phyloP scores from a whole-genome alignment of 177 flowering plant genomes.

The Tripterygium wilfordii region DNA sequence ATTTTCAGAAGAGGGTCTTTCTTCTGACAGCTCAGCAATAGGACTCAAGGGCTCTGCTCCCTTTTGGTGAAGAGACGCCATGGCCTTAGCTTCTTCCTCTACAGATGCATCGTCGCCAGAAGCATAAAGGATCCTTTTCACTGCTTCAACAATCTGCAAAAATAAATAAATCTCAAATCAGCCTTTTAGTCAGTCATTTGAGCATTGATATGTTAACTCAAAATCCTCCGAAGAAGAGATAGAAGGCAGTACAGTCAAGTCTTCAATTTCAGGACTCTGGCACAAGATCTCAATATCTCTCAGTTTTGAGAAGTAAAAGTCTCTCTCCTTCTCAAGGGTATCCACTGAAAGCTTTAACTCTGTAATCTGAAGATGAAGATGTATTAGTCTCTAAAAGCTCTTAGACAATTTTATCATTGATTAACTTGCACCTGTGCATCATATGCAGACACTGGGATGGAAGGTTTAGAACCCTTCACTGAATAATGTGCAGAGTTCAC shows the following conservation, averaged over 20 bases:
- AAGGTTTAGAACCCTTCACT: constrained; percentile 47
- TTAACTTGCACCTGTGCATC: constrained; percentile 62
- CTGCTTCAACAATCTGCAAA: constrained; percentile 65
- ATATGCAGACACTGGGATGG: constrained; percentile 41
- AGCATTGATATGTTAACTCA: not conserved
- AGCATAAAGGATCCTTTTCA: constrained; percentile 75
- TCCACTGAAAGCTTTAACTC: constrained; percentile 88
- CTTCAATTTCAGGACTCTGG: constrained; percentile 70
- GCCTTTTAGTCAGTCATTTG: not conserved
- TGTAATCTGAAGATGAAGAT: constrained; percentile 59
- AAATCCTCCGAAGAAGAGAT: not conserved
- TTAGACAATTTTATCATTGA: constrained; percentile 14
- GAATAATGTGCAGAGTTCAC: constrained; percentile 30
- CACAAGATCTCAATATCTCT: constrained; percentile 91
- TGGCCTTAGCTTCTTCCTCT: constrained; percentile 75
- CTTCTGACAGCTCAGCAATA: constrained; percentile 54
- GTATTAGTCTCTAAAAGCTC: not conserved
- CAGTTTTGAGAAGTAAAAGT: constrained; percentile 88
- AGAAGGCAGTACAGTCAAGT: constrained; percentile 39
- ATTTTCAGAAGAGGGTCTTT: constrained; percentile 40
- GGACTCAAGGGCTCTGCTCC: constrained; percentile 43
- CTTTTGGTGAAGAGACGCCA: constrained; percentile 35
- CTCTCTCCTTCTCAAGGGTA: constrained; percentile 96
- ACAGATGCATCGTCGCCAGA: constrained; percentile 63
- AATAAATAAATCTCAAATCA: not conserved